Evolutionary conservation across 2,329 filamentous ascomycete genomes (phyloP), one percentile per base, ranked within the genome.

Genomic region (Hypoxylon rubiginosum): DNA sequence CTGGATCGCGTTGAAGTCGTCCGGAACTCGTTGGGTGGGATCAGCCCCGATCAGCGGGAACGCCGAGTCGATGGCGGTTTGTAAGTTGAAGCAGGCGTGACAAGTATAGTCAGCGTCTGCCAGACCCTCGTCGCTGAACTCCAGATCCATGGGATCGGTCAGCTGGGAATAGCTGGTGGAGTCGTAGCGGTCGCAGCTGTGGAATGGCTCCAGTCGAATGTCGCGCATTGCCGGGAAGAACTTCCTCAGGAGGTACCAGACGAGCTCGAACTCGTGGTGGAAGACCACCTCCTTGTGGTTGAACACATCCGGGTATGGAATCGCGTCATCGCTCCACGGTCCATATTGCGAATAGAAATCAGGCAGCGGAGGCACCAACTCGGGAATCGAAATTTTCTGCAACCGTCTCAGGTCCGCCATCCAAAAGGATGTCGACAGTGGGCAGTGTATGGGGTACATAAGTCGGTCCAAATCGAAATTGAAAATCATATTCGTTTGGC

Each of bases 191-290:
- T 52, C 36, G 36, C 66, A 71, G 4, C 17, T 19, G n/a, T 51
- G 2, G 48, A 60, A 68, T 2, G 26, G 48, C 8, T 34, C 28
- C 13, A 71, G 46, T 8, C 36, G 30, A 34, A 71, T 69, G n/a
- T 65, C 55, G 24, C 68, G 66, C 15, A 71, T 43, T 11, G 59
- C 46, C 0, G 68, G 68, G 21, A 65, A 69, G 11, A 11, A 62
- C 24, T 30, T 24, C 19, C 66, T 60, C 15, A 71, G 13, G 9
- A 63, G n/a, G 17, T 43, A n/a, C 68, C 66, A 71, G 19, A 55
- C 63, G 6, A 21, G n/a, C 4, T 8, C 10, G n/a, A 43, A 43
- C 1, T 43, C 39, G 2, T n/a, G 9, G n/a, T 60, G 46, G 17
- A 5, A 28, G 13, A 53, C 43, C 4, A 15, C 15, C 2, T 48